Evolutionary conservation across 106 monocot species (phyloP).

Genomic region (Allium fistulosum): DNA sequence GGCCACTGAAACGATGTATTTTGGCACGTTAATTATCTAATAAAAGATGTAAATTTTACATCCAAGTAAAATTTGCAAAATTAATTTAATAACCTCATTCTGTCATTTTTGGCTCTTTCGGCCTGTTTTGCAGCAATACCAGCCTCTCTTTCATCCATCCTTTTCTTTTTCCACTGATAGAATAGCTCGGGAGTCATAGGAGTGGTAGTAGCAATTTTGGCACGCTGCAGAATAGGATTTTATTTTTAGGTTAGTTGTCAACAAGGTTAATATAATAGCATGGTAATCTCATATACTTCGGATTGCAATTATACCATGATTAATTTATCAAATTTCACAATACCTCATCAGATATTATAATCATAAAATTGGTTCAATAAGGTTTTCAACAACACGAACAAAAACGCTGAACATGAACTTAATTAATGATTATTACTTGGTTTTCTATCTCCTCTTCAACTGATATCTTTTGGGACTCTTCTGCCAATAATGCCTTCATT

Average conservation of each 20-base stretch:
- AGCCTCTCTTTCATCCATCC: conserved; percentile 78
- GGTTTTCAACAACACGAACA: no score
- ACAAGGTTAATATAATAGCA: no score
- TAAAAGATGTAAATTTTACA: neutral
- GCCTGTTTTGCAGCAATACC: conserved; percentile 63
- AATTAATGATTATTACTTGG: conserved; percentile 31
- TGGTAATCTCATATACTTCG: no score
- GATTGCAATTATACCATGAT: no score
- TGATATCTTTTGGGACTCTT: conserved; percentile 73
- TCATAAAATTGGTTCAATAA: no score
- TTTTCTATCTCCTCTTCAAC: conserved; percentile 97
- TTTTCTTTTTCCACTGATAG: conserved; percentile 84
- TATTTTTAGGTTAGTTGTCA: no score
- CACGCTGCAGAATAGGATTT: conserved; percentile 31
- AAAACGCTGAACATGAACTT: no score
- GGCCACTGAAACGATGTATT: conserved; percentile 51
- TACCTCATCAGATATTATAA: no score
- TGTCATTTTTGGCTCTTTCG: conserved; percentile 95
- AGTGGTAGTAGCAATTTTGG: conserved; percentile 52
- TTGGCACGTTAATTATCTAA: conserved; percentile 3
- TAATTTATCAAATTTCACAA: no score
- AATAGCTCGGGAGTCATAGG: conserved; percentile 87
- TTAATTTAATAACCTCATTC: conserved; percentile 64
- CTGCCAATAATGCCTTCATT: conserved; percentile 95
- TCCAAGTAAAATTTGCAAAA: neutral